These are phyloP conservation scores for Linum tenue DNA, from an alignment of 345 rosid genomes.

Conservation along the genomic window DNA sequence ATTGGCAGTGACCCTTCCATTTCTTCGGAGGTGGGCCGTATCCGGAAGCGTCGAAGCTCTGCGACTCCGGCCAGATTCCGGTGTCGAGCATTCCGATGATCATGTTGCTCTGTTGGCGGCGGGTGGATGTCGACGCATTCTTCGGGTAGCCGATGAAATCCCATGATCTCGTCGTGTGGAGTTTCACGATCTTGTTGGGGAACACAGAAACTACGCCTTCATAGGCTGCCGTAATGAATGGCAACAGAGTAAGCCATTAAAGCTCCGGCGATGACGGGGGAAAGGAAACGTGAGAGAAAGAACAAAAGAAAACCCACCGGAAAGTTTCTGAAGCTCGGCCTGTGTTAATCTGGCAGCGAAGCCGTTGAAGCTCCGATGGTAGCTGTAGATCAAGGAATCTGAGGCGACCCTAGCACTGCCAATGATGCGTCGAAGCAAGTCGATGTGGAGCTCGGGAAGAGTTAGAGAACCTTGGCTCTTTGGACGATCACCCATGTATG, in stretches of 20 bases:
- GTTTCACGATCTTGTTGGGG: background rate
- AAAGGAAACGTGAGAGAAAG: too few species aligned
- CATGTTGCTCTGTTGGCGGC: background rate
- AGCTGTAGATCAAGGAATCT: background rate
- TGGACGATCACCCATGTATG: background rate
- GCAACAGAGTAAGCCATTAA: too few species aligned
- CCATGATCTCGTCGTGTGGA: background rate
- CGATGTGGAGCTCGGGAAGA: background rate
- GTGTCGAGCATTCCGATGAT: slow-evolving; percentile 9
- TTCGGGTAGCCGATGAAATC: background rate
- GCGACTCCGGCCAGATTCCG: slow-evolving; percentile 4
- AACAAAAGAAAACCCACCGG: background rate
- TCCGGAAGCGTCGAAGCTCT: slow-evolving; percentile 8
- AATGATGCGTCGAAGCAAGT: background rate
- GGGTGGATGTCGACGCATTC: background rate
- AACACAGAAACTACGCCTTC: background rate
- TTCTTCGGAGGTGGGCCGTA: background rate
- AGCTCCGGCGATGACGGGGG: too few species aligned
- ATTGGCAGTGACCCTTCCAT: slow-evolving; percentile 11
- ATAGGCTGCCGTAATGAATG: background rate
- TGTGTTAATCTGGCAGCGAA: background rate
- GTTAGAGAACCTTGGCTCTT: background rate
- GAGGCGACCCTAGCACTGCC: background rate
- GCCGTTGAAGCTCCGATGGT: background rate
- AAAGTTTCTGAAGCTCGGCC: background rate